Evolutionary conservation across 805 yeast species (phyloP).

Genomic region (Candida glaebosa): DNA sequence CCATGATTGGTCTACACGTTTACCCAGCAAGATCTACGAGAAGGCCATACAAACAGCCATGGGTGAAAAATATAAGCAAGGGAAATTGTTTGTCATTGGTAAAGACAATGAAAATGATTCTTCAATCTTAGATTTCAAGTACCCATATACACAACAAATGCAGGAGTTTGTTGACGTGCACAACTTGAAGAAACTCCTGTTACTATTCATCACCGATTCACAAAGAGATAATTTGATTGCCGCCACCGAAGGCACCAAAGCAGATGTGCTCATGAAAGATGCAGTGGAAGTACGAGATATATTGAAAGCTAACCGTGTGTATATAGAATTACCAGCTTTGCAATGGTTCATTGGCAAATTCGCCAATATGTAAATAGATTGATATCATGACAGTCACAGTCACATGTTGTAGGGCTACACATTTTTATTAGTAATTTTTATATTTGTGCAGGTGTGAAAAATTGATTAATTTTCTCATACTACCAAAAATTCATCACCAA

Average conservation of each 20-base stretch:
- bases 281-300: conserved; percentile 81
- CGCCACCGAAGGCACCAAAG: conserved; percentile 55
- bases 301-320: conserved; percentile 71
- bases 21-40: conserved; percentile 71
- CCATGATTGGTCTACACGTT: conserved; percentile 76
- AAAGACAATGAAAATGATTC: conserved; percentile 21
- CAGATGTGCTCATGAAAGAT: conserved; percentile 69
- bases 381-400: background rate
- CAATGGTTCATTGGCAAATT: conserved; percentile 47
- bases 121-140: conserved; percentile 35
- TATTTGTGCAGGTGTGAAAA: background rate
- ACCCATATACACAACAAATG: conserved; percentile 43
- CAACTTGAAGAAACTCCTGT: conserved; percentile 46
- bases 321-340: conserved; percentile 70
- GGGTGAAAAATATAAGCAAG: conserved; percentile 73
- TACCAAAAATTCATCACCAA: background rate
- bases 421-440: background rate
- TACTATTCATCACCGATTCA: conserved; percentile 66
- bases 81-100: conserved; percentile 72
- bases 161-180: conserved; percentile 49
- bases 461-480: conserved; percentile 4
- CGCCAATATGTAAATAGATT: conserved; percentile 6
- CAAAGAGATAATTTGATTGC: conserved; percentile 57
- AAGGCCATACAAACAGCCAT: conserved; percentile 79
- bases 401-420: background rate